Percentiles rank a stretch among this genome's conserved stretches.
These are phyloP conservation scores for Dryadomyces quercivorus DNA, from an alignment of 2,329 filamentous ascomycete genomes.

Conservation along the genomic window DNA sequence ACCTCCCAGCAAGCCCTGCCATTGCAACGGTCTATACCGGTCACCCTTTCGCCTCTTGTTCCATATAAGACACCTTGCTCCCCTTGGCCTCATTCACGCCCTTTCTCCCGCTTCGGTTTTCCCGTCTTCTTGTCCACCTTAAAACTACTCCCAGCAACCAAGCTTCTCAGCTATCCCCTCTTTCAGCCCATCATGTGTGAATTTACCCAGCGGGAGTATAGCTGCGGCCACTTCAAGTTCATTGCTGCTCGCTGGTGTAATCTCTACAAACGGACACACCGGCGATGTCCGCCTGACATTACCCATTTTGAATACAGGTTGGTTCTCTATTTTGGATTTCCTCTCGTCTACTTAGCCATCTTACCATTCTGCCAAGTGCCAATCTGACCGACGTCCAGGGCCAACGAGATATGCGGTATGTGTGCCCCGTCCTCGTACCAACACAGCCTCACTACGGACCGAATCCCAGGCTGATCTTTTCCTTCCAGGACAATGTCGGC, in stretches of 20 bases:
- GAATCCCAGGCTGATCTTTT: not conserved
- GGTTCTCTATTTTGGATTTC: not conserved
- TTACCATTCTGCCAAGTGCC: not conserved
- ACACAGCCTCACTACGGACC: not conserved
- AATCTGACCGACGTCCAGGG: slow-evolving; percentile 4
- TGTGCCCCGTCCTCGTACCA: slow-evolving; percentile 3
- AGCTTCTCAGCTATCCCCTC: not conserved
- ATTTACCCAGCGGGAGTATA: slow-evolving; percentile 31
- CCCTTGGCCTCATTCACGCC: not conserved
- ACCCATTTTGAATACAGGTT: slow-evolving; percentile 21
- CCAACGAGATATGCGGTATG: slow-evolving; percentile 19
- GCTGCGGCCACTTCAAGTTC: slow-evolving; percentile 23
- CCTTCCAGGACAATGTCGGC: slow-evolving; percentile 24
- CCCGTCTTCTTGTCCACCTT: not conserved
- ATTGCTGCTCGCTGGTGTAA: slow-evolving; percentile 23
- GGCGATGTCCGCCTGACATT: slow-evolving; percentile 21
- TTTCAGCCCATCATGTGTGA: slow-evolving; percentile 29
- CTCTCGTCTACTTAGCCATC: not conserved
- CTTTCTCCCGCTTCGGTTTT: not conserved
- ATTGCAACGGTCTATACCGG: no score
- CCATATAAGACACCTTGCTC: not conserved
- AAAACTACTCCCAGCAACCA: no score
- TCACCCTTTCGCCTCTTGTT: not conserved
- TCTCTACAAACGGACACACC: slow-evolving; percentile 20
- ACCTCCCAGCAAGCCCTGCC: not conserved